Conservation (phyloP, 352 stramenopile species). For the Globisporangium recalcitrans region DNA sequence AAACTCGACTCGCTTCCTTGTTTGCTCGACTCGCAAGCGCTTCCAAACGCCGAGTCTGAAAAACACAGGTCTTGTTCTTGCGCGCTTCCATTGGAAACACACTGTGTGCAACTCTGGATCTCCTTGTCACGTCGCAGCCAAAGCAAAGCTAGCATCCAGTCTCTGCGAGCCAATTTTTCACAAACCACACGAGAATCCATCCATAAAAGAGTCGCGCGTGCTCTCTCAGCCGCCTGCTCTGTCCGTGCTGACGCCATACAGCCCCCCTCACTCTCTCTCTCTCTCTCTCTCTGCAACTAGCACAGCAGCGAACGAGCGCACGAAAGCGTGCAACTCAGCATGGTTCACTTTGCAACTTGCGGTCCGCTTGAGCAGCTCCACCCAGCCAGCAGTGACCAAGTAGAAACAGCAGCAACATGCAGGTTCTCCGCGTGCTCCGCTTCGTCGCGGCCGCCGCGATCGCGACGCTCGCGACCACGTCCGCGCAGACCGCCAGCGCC, state of each 20-base stretch:
- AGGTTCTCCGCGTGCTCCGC: slow-evolving; percentile 15
- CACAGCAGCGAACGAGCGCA: neutral
- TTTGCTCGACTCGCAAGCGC: neutral
- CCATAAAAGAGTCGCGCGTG: slow-evolving; percentile 12
- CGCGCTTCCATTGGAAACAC: neutral
- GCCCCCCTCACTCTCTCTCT: neutral
- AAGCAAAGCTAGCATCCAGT: neutral
- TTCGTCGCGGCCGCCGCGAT: slow-evolving; percentile 8
- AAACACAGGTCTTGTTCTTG: slow-evolving; percentile 8
- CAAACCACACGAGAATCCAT: slow-evolving; percentile 1
- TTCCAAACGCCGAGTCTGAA: slow-evolving; percentile 4
- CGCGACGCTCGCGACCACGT: slow-evolving; percentile 4
- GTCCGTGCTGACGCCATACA: slow-evolving; percentile 6
- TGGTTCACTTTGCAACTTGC: slow-evolving; percentile 13
- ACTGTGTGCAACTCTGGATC: neutral
- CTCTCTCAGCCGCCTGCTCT: slow-evolving; percentile 6
- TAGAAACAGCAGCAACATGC: slow-evolving; percentile 5
- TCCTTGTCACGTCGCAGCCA: slow-evolving; percentile 9
- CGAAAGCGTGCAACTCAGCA: neutral
- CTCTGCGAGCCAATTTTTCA: slow-evolving; percentile 3
- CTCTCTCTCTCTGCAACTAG: neutral
- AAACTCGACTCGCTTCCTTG: neutral
- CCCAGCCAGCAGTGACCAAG: neutral
- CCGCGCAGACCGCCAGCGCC: neutral
- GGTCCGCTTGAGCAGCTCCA: slow-evolving; percentile 2